phyloP scores from a whole-genome alignment of 768 basidiomycete genomes.

The Tylopilus vinaceipallidus region DNA sequence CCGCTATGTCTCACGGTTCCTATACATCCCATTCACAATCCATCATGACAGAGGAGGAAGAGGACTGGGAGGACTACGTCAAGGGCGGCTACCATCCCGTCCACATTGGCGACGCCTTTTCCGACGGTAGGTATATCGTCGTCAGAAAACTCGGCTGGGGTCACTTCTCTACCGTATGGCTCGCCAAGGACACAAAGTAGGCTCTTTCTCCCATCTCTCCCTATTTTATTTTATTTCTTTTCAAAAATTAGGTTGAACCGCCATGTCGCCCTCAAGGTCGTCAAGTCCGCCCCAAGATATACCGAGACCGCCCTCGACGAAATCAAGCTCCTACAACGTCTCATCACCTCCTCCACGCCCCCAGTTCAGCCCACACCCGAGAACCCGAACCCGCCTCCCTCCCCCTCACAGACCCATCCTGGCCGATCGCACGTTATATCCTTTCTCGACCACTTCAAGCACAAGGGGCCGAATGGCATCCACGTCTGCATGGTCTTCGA shows the following conservation, averaged over 20 bases:
- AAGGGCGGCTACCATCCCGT: slow-evolving; percentile 90
- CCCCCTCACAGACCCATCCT: slow-evolving; percentile 71
- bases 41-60: slow-evolving; percentile 88
- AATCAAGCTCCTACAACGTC: slow-evolving; percentile 94
- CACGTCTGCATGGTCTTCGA: slow-evolving; percentile 99
- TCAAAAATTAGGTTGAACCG: slow-evolving; percentile 69
- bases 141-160: slow-evolving; percentile 96
- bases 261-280: slow-evolving; percentile 98
- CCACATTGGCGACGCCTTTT: slow-evolving; percentile 89
- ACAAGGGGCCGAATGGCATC: slow-evolving; percentile 93
- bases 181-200: slow-evolving; percentile 79
- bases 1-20: slow-evolving; percentile 67
- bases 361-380: slow-evolving; percentile 45
- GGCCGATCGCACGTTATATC: slow-evolving; percentile 95
- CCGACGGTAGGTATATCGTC: slow-evolving; percentile 82
- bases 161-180: slow-evolving; percentile 93
- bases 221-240: slow-evolving; percentile 15
- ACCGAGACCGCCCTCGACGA: slow-evolving; percentile 99
- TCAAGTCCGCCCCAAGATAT: slow-evolving; percentile 95
- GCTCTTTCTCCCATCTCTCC: slow-evolving; percentile 23
- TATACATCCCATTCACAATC: slow-evolving; percentile 71
- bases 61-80: slow-evolving; percentile 89
- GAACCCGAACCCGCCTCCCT: slow-evolving; percentile 48
- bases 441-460: slow-evolving; percentile 95
- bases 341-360: slow-evolving; percentile 79